Conservation (phyloP, 2,329 filamentous ascomycete genomes). For the Plectosphaerella sp. region DNA sequence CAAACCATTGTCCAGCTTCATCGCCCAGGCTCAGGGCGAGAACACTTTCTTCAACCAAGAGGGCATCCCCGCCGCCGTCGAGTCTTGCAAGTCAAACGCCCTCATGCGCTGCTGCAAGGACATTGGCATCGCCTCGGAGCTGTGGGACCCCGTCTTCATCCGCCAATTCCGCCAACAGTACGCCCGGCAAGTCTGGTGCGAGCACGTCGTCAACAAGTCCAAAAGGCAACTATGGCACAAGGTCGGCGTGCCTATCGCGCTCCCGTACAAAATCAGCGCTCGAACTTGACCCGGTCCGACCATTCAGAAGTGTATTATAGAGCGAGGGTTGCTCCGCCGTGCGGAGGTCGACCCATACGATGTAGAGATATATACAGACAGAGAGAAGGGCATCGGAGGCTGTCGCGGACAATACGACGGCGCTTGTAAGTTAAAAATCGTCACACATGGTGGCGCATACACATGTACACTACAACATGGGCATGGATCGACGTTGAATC, state of each 20-base stretch:
- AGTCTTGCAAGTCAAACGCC: slow-evolving; percentile 97
- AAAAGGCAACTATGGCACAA: slow-evolving; percentile 81
- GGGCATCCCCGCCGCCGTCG: slow-evolving; percentile 86
- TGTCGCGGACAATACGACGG: too few relatives aligned
- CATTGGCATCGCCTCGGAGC: slow-evolving; percentile 85
- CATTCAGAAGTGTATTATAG: too few relatives aligned
- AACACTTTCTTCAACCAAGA: slow-evolving; percentile 90
- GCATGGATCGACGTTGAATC: too few relatives aligned
- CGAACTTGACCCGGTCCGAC: neutral
- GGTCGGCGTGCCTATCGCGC: slow-evolving; percentile 72
- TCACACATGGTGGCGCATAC: too few relatives aligned
- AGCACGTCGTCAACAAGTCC: slow-evolving; percentile 83
- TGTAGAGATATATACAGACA: too few relatives aligned
- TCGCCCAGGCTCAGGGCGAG: slow-evolving; percentile 89
- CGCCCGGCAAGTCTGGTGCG: slow-evolving; percentile 80
- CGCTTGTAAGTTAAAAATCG: too few relatives aligned
- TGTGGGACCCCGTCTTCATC: slow-evolving; percentile 95
- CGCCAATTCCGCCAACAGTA: slow-evolving; percentile 72
- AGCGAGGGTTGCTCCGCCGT: too few relatives aligned
- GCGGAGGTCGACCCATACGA: too few relatives aligned
- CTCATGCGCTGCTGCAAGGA: slow-evolving; percentile 99
- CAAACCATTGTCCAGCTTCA: slow-evolving; percentile 56
- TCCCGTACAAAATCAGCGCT: slow-evolving; percentile 48
- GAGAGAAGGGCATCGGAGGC: too few relatives aligned
- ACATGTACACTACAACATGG: too few relatives aligned